Conservation (phyloP, 345 rosid genomes). For the Melaleuca alternifolia region DNA sequence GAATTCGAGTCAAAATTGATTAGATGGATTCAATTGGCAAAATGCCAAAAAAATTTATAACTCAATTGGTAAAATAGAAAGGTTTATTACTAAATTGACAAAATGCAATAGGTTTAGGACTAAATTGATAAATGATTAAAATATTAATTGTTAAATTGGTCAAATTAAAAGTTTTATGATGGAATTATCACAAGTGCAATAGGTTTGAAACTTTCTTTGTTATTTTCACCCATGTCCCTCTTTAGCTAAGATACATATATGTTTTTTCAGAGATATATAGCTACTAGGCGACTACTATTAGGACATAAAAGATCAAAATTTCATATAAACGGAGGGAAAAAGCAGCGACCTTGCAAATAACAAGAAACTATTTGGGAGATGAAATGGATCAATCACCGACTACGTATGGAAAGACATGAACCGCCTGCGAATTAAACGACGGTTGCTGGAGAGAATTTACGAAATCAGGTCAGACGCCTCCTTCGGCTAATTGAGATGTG, state of each 20-base stretch:
- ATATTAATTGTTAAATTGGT: fast-evolving
- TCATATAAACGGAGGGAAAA: neutral
- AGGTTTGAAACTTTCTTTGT: neutral
- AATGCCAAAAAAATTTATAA: too few species aligned
- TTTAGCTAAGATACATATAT: neutral
- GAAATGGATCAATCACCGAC: neutral
- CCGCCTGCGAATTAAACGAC: neutral
- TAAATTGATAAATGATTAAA: neutral
- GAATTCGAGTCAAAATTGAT: too few species aligned
- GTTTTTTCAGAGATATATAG: neutral
- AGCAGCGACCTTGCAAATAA: neutral
- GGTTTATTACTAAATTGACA: neutral
- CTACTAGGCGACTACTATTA: neutral
- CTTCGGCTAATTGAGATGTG: neutral
- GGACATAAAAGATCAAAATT: neutral
- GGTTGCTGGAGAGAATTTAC: neutral
- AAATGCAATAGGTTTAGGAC: too few species aligned
- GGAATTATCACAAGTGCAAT: neutral
- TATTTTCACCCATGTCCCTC: neutral
- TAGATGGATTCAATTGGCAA: too few species aligned
- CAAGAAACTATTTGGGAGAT: neutral
- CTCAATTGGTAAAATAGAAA: too few species aligned
- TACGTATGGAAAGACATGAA: neutral
- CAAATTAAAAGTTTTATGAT: neutral
- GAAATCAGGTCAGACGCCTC: neutral